These are phyloP conservation scores for Penicillium egyptiacum DNA, from an alignment of 495 filamentous ascomycete species.

Conservation along the genomic window DNA sequence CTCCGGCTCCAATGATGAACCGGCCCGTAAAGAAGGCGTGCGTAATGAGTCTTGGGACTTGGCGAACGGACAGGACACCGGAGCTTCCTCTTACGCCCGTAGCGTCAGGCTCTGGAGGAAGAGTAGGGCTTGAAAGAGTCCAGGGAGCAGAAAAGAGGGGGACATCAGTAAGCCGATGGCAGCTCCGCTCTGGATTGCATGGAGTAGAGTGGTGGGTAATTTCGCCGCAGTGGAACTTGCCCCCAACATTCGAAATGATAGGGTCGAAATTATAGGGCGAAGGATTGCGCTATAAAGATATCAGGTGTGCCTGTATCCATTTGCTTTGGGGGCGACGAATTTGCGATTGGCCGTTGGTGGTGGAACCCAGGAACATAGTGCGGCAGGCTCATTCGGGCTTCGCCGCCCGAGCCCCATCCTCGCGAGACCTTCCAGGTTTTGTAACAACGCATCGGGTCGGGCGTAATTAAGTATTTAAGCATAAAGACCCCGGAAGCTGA, in stretches of 20 bases:
- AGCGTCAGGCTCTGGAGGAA: background rate
- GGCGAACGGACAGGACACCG: background rate
- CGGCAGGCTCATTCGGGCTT: background rate
- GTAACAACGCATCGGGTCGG: background rate
- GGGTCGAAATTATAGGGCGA: background rate
- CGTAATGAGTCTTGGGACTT: slow-evolving; percentile 1
- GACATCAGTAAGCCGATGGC: background rate
- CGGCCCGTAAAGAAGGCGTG: background rate
- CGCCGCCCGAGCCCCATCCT: slow-evolving; percentile 4
- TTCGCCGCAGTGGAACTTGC: background rate
- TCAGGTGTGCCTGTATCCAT: background rate
- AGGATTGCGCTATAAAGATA: background rate
- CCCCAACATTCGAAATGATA: background rate
- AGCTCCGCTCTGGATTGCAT: background rate
- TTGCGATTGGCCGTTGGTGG: background rate
- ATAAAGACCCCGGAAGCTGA: background rate
- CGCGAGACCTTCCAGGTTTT: background rate
- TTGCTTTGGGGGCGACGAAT: background rate
- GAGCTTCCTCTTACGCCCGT: background rate
- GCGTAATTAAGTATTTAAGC: slow-evolving; percentile 7
- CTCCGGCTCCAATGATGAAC: background rate
- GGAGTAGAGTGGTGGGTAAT: background rate
- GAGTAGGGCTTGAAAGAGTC: background rate
- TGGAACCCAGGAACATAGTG: background rate
- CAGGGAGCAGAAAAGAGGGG: background rate